phyloP scores from a whole-genome alignment of 2,329 filamentous ascomycete species.

The Gyromitra esculenta region DNA sequence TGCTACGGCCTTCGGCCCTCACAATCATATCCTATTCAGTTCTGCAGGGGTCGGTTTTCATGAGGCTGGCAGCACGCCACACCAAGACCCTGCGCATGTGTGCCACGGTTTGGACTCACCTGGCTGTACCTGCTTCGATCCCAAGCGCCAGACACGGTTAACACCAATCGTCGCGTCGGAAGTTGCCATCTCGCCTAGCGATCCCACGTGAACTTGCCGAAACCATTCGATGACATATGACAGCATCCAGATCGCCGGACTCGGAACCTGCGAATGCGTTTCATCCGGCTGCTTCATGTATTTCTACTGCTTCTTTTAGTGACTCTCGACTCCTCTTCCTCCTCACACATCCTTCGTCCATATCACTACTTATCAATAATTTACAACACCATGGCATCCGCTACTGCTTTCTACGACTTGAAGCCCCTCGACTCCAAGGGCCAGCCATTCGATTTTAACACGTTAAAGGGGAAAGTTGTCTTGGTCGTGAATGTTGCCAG shows the following conservation, averaged over 20 bases:
- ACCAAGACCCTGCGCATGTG: neutral
- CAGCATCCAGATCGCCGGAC: conserved; percentile 32
- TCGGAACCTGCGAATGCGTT: conserved; percentile 25
- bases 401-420: conserved; percentile 77
- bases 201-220: conserved; percentile 26
- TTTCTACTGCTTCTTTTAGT: conserved; percentile 25
- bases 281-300: conserved; percentile 9
- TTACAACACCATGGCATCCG: conserved; percentile 45
- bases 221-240: conserved; percentile 39
- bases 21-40: neutral
- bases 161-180: conserved; percentile 3
- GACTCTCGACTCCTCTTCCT: neutral
- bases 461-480: conserved; percentile 90
- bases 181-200: conserved; percentile 29
- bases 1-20: neutral
- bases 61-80: neutral
- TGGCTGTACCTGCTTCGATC: neutral
- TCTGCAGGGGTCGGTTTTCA: neutral
- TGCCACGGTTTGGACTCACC: neutral
- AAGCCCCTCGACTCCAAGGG: conserved; percentile 84
- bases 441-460: conserved; percentile 72
- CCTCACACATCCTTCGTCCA: neutral
- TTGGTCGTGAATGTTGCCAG: conserved; percentile 97
- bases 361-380: neutral
- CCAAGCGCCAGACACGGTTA: conserved; percentile 1